Evolutionary conservation across 768 basidiomycete genomes (phyloP).

Genomic region (Lactarius sp.): DNA sequence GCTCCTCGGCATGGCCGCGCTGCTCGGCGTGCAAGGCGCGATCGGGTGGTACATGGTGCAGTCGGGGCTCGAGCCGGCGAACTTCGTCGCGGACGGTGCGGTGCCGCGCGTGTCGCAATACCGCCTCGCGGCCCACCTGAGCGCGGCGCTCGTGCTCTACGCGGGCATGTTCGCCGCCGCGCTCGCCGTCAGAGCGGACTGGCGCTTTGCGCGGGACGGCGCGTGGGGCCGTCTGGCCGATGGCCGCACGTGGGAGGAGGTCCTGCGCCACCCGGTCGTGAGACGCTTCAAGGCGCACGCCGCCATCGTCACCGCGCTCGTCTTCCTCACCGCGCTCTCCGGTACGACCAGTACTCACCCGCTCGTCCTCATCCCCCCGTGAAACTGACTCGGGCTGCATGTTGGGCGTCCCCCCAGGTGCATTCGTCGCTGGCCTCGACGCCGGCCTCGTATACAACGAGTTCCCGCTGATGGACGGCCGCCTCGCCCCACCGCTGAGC

Average conservation of each 20-base stretch:
- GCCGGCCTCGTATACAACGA: conserved; percentile 98
- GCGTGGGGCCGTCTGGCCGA: conserved; percentile 52
- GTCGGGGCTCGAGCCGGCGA: conserved; percentile 82
- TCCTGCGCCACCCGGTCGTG: conserved; percentile 53
- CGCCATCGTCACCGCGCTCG: conserved; percentile 64
- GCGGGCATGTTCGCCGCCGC: conserved; percentile 86
- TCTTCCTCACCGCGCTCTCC: conserved; percentile 88
- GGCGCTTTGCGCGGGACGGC: conserved; percentile 58
- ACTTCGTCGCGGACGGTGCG: conserved; percentile 74
- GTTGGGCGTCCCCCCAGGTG: conserved; percentile 48
- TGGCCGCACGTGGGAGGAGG: conserved; percentile 38
- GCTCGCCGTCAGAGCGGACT: conserved; percentile 70
- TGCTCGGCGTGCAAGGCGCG: conserved; percentile 87
- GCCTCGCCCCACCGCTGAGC: conserved; percentile 69
- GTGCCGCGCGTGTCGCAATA: conserved; percentile 97
- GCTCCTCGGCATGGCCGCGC: conserved; percentile 64
- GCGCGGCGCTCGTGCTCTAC: conserved; percentile 89
- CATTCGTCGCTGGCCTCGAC: conserved; percentile 96
- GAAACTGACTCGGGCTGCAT: neutral
- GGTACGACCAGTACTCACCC: conserved; percentile 44
- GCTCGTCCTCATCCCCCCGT: neutral
- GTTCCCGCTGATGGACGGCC: conserved; percentile 94
- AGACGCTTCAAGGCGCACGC: conserved; percentile 54
- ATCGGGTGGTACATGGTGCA: conserved; percentile 99
- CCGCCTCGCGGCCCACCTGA: conserved; percentile 89